These are phyloP conservation scores for Calcarisporium arbuscula DNA, from an alignment of 2,329 filamentous ascomycete species.

Conservation along the genomic window DNA sequence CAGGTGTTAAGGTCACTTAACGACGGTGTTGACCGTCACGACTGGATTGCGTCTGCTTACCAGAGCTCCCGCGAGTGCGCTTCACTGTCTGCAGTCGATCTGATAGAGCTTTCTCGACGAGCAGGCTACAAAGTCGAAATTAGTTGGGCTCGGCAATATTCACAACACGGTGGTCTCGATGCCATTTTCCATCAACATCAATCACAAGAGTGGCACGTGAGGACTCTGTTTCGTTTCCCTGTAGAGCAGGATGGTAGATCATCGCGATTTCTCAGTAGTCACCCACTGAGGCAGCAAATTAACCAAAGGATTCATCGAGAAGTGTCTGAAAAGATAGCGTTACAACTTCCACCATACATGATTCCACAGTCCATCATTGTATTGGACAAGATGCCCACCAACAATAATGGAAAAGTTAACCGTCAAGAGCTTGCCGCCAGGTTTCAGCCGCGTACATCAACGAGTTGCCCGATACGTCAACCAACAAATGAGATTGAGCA, in stretches of 20 bases:
- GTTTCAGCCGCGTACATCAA: too few relatives aligned
- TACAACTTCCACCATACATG: conserved; percentile 19
- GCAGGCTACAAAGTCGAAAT: conserved; percentile 40
- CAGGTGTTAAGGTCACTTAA: conserved; percentile 11
- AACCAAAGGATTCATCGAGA: conserved; percentile 4
- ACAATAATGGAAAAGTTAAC: conserved; percentile 19
- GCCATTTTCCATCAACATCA: conserved; percentile 28
- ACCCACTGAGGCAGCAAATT: conserved; percentile 10
- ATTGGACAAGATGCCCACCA: conserved; percentile 18
- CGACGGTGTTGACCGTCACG: background rate
- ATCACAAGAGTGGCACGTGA: conserved; percentile 2
- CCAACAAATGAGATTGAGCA: too few relatives aligned
- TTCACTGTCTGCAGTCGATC: conserved; percentile 11
- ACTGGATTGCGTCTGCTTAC: conserved; percentile 8
- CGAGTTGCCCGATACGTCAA: too few relatives aligned
- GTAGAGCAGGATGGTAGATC: conserved; percentile 9
- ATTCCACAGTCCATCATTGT: conserved; percentile 15
- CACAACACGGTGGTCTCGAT: conserved; percentile 19
- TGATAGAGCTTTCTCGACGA: conserved; percentile 16
- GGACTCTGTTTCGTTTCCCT: conserved; percentile 17
- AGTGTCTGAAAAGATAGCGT: background rate
- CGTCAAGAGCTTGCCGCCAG: conserved; percentile 10
- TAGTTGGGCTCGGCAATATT: conserved; percentile 34
- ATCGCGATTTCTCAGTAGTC: conserved; percentile 8
- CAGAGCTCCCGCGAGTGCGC: conserved; percentile 1